phyloP scores from a whole-genome alignment of 2,329 filamentous ascomycete species.

The Monosporascus sp. region DNA sequence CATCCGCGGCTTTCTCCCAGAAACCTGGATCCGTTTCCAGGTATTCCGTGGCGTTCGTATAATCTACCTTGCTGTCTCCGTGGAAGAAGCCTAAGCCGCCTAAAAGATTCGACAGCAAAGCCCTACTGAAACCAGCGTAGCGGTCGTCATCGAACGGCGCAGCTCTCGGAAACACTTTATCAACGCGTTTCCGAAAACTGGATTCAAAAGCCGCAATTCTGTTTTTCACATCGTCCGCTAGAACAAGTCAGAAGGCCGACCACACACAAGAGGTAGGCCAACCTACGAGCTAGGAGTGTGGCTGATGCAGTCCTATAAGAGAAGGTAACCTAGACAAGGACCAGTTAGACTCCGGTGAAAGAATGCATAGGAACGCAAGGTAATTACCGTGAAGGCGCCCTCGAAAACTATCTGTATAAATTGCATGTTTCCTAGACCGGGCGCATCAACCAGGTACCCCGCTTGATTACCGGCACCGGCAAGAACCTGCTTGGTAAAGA shows the following conservation, averaged over 20 bases:
- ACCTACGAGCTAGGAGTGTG: neutral
- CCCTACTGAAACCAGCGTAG: constrained; percentile 72
- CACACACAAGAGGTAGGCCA: neutral
- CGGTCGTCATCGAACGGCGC: constrained; percentile 65
- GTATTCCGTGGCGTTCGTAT: constrained; percentile 79
- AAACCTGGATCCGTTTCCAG: constrained; percentile 88
- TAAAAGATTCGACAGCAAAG: constrained; percentile 83
- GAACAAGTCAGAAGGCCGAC: neutral
- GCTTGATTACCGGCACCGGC: constrained; percentile 49
- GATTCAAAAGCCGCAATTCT: neutral
- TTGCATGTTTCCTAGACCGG: constrained; percentile 56
- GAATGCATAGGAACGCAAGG: neutral
- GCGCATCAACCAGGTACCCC: constrained; percentile 46
- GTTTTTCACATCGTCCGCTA: neutral
- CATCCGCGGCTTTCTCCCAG: constrained; percentile 80
- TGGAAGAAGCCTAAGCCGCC: constrained; percentile 92
- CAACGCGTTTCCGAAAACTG: neutral
- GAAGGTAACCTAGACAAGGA: neutral
- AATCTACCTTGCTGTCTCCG: constrained; percentile 77
- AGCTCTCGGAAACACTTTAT: constrained; percentile 59
- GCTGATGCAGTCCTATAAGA: neutral
- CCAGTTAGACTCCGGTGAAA: neutral
- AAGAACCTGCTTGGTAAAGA: constrained; percentile 48
- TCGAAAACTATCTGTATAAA: constrained; percentile 61
- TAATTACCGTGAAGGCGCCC: constrained; percentile 41